phyloP scores from a whole-genome alignment of 176 grass and related monocot genomes.

The Dendrocalamus sinicus region DNA sequence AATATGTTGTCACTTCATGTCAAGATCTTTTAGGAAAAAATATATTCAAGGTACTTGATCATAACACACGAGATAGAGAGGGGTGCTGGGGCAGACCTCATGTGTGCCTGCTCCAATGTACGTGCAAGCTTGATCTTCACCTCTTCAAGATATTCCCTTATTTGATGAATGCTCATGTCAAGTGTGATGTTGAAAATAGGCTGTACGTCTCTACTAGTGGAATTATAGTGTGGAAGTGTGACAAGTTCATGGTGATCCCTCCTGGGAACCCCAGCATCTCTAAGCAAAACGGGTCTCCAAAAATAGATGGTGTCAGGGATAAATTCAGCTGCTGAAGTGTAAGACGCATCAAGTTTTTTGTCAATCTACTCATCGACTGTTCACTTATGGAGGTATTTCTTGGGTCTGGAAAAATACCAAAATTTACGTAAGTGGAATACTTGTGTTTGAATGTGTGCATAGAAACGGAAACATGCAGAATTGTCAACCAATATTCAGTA shows the following conservation, averaged over 20 bases:
- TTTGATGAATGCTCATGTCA: constrained; percentile 35
- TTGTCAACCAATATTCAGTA: constrained; percentile 31
- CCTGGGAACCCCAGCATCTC: constrained; percentile 60
- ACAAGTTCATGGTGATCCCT: constrained; percentile 57
- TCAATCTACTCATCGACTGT: constrained; percentile 30
- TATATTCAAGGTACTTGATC: background rate
- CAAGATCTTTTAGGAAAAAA: constrained; percentile 3
- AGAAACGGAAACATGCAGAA: constrained; percentile 47
- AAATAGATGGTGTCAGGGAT: constrained; percentile 48
- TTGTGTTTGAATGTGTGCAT: constrained; percentile 12
- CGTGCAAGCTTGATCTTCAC: constrained; percentile 29
- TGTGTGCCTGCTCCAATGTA: constrained; percentile 21
- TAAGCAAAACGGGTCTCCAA: constrained; percentile 48
- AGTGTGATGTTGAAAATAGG: constrained; percentile 48
- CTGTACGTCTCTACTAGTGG: background rate
- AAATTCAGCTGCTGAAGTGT: constrained; percentile 50
- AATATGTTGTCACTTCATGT: constrained; percentile 27
- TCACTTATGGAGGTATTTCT: constrained; percentile 42
- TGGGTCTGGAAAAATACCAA: constrained; percentile 49
- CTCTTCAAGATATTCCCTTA: constrained; percentile 11
- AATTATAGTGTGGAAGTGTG: constrained; percentile 23
- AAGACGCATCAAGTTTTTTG: constrained; percentile 41
- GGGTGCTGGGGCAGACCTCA: constrained; percentile 10
- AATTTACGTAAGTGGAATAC: constrained; percentile 45
- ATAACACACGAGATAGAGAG: constrained; percentile 11